Base-by-base conservation (phyloP, 2,329 filamentous ascomycete genomes). In the Sporothrix luriei region DNA sequence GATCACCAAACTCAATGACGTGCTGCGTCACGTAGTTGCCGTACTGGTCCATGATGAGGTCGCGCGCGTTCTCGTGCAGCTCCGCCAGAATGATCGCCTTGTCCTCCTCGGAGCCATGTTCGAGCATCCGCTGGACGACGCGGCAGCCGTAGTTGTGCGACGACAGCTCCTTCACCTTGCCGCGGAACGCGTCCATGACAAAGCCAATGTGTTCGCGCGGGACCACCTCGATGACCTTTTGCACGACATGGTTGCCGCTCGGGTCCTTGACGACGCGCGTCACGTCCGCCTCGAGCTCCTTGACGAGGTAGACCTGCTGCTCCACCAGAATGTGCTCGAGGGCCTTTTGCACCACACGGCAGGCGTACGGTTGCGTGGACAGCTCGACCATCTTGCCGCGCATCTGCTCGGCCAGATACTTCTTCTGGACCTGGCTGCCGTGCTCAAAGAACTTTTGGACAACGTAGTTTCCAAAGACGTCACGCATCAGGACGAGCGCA, bases 381-480 rank as follows among this genome's bases (percentile, higher is more conserved):
- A 99, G 81, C 43, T 89, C 86, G 59, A 91, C 82, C 14, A 98
- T 88, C 76, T 94, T 91, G 7, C 91, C 91, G 78, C 90, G 92
- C 93, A 98, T 97, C 78, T 91, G 89, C 73, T 89, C 88, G 0
- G 93, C 93, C 54, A 99, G 80, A 2, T 91, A 85, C 79, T 90
- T 93, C 82, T 99, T 99, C 81, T 99, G 95, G 0, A 90, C 86
- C 79, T 97, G 94, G 74, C 93, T 96, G 51, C 95, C 94, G 78
- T 98, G 93, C 78, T 98, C 94, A 72, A 98, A 97, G 77, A 98
- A 90, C 78, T 97, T 98, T 77, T 99, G 95, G 51, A 98, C 94
- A 48, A 99, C 95, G 77, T 98, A 99, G 79, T 99, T 99, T 68
- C 95, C 95, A 77, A 97, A 99, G 0, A 98, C 90, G 78, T 98